Percentiles rank a stretch among this genome's conserved stretches.
phyloP scores from a whole-genome alignment of 176 grass and related monocot species.

The Alloteropsis semialata region DNA sequence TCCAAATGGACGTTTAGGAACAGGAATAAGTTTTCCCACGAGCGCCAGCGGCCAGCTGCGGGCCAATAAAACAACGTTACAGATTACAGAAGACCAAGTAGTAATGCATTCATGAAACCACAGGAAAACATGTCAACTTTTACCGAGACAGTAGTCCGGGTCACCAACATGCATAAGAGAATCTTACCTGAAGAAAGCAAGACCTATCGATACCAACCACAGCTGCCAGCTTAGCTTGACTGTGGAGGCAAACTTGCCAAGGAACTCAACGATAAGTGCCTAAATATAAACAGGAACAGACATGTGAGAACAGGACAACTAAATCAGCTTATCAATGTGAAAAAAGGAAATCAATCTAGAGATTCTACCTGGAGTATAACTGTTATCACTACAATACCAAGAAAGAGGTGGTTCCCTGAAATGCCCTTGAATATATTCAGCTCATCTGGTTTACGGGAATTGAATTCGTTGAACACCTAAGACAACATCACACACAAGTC shows the following conservation, averaged over 20 bases:
- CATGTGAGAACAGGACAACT: background rate
- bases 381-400: constrained; percentile 62
- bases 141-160: background rate
- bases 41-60: constrained; percentile 64
- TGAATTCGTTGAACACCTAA: constrained; percentile 93
- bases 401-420: constrained; percentile 63
- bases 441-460: constrained; percentile 79
- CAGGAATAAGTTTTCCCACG: constrained; percentile 71
- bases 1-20: constrained; percentile 44
- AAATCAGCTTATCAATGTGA: background rate
- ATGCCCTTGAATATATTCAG: constrained; percentile 85
- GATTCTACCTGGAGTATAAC: constrained; percentile 72
- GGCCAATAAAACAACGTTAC: too few species aligned
- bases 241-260: constrained; percentile 82
- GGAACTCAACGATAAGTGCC: constrained; percentile 89
- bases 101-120: background rate
- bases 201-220: constrained; percentile 74
- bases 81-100: background rate
- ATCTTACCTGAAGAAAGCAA: constrained; percentile 54
- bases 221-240: constrained; percentile 78
- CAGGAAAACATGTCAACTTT: background rate
- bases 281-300: constrained; percentile 24
- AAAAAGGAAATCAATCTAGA: background rate
- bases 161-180: background rate
- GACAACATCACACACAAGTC: background rate